Evolutionary conservation across 2,329 filamentous ascomycete species (phyloP).

Genomic region (Fusarium sp.): DNA sequence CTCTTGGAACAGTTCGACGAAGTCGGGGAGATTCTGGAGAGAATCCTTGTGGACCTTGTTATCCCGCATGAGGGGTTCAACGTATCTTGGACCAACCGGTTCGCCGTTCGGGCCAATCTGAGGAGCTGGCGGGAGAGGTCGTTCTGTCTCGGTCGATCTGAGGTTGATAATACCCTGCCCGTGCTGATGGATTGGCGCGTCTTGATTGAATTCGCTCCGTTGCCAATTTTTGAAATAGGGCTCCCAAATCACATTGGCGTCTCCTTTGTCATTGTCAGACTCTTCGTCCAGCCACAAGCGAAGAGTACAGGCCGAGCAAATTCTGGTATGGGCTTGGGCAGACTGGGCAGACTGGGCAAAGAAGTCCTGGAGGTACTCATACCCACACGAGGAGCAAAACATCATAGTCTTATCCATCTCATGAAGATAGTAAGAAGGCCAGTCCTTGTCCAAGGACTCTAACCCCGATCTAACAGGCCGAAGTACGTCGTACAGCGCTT

Average conservation of each 20-base stretch:
- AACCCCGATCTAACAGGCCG: constrained; percentile 46
- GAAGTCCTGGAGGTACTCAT: constrained; percentile 46
- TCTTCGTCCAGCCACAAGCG: constrained; percentile 45
- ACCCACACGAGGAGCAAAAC: constrained; percentile 50
- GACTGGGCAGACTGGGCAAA: constrained; percentile 25
- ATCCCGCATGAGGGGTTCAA: constrained; percentile 36
- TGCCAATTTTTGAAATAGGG: constrained; percentile 44
- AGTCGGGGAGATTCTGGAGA: constrained; percentile 41
- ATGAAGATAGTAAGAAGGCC: constrained; percentile 37
- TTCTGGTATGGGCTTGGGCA: too few species aligned
- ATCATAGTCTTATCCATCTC: constrained; percentile 39
- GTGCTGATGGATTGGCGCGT: constrained; percentile 43
- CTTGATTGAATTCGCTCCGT: constrained; percentile 40
- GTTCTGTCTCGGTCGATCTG: constrained; percentile 17
- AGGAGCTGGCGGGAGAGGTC: constrained; percentile 7
- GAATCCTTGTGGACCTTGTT: constrained; percentile 45
- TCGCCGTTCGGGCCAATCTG: constrained; percentile 24
- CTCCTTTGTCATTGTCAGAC: constrained; percentile 41
- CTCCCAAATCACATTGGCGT: constrained; percentile 30
- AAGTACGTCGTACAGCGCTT: constrained; percentile 46
- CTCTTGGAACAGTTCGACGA: background rate
- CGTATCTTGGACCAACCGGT: constrained; percentile 7
- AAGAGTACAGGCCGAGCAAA: constrained; percentile 36
- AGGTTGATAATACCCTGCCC: constrained; percentile 37
- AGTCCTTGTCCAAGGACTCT: constrained; percentile 34